These are phyloP conservation scores for Aspergillus costaricaensis DNA, from an alignment of 2,329 filamentous ascomycete genomes.

Conservation along the genomic window DNA sequence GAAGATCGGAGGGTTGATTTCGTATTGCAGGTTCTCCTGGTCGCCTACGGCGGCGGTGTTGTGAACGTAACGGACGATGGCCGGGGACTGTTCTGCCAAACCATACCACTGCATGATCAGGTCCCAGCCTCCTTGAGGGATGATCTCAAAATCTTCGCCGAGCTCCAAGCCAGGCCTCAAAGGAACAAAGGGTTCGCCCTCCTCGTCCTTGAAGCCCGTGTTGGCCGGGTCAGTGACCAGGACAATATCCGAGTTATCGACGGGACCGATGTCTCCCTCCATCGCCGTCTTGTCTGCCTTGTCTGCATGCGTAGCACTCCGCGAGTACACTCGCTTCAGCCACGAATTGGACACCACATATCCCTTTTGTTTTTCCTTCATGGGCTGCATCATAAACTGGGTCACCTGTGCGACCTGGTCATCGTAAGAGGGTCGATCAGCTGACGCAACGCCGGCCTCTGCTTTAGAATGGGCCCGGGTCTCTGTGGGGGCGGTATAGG, in stretches of 20 bases:
- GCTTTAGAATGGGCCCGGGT: constrained; percentile 31
- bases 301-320: constrained; percentile 60
- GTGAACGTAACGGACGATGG: constrained; percentile 75
- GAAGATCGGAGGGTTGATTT: constrained; percentile 82
- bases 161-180: constrained; percentile 67
- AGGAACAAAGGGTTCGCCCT: constrained; percentile 64
- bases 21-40: constrained; percentile 72
- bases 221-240: constrained; percentile 53
- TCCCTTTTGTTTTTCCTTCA: constrained; percentile 71
- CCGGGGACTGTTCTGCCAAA: constrained; percentile 65
- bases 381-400: constrained; percentile 55
- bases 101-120: constrained; percentile 82
- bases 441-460: constrained; percentile 22
- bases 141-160: constrained; percentile 71
- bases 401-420: constrained; percentile 75
- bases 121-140: constrained; percentile 80
- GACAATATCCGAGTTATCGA: constrained; percentile 86
- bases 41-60: constrained; percentile 66
- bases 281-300: constrained; percentile 60
- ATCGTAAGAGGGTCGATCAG: constrained; percentile 55
- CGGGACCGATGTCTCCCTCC: constrained; percentile 69
- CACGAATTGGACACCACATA: constrained; percentile 79
- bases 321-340: constrained; percentile 71
- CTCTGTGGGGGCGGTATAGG: constrained; percentile 34
- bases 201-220: constrained; percentile 46